Evolutionary conservation across 345 rosid genomes (phyloP), one percentile per base, ranked within the genome.

Genomic region (Gossypium bickii): DNA sequence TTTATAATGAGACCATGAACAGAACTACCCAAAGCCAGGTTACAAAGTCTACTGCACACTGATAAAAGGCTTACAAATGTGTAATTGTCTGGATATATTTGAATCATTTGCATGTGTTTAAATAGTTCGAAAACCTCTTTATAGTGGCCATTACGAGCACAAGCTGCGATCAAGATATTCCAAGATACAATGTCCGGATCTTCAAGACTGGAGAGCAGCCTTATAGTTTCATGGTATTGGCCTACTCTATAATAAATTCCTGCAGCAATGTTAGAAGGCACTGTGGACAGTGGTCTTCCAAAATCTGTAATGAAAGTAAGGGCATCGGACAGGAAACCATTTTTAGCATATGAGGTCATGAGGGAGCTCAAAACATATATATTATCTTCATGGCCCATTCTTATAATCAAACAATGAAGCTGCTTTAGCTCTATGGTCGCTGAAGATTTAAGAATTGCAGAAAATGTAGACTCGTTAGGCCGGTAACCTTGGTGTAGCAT

Each of bases 101-200:
- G 73, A 75, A 80, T 81, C 29, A 77, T 64, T 43, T n/a, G 86
- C 93, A 89, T 85, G 74, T 83, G 78, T 74, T 84, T 89, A 73
- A 92, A 91, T 73, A 91, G 83, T 78, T 87, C 85, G 16, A 88
- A 78, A 59, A 77, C 95, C 83, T 92, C 90, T 71, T 75, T 64
- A 55, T 83, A 71, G 70, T 86, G 48, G 73, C 88, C 85, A 52
- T 60, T 77, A 34, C 87, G 95, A 74, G 94, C 87, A 82, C 89
- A 89, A 73, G 98, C 97, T 15, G 93, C 88, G 56, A 89, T 82
- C 45, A 78, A 85, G 74, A 91, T 91, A 78, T 92, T 94, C 98
- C 95, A 94, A 55, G 97, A 91, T 76, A 89, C 88, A 65, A 63
- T 70, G 62, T 92, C 97, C 2, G 94, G 98, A 70, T 89, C 86